Evolutionary conservation across 768 basidiomycete species (phyloP), one percentile per base, ranked within the genome.

Genomic region (Boletus huronensis): DNA sequence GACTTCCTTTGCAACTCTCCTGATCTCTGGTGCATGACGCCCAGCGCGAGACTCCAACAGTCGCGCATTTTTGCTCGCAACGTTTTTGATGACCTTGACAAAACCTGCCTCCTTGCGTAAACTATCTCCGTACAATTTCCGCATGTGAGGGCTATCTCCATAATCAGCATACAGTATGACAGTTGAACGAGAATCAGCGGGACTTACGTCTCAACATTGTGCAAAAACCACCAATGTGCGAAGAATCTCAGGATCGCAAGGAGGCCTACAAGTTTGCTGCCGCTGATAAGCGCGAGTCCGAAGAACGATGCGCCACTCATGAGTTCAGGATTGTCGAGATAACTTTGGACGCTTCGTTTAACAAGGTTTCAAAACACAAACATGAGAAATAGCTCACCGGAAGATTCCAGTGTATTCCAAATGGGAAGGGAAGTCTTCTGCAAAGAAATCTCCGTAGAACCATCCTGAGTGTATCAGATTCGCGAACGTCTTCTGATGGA

Each of bases 361-460:
- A 42, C 38, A 38, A 25, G 9, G 9, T 7, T 16, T 25, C 16
- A 13, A 32, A 39, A 45, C 9, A n/a, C 10, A 11, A 36, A 23
- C 11, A 32, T 38, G 34, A 36, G 46, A 35, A 51, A 48, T 34
- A 38, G 62, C 75, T 47, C 64, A 93, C 84, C 96, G 85, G 73
- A 96, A 99, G 60, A 99, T 98, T 31, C 97, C 97, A 49, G 93
- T 95, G 69, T 98, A 98, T 55, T 95, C 93, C 9, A 98, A 75
- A 56, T 90, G 83, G 0, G 88, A 75, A 4, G 96, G 93, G 70
- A 91, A 95, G 58, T 93, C 88, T 63, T 96, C 92, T 74, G 95
- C 88, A 78, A 95, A 95, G 74, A 96, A 96, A 72, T 96, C 93
- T 23, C 93, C 94, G 62, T 97, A 99, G 74, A 98, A 95, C 97